phyloP scores from a whole-genome alignment of 257 asterid species.

The Penstemon davidsonii region DNA sequence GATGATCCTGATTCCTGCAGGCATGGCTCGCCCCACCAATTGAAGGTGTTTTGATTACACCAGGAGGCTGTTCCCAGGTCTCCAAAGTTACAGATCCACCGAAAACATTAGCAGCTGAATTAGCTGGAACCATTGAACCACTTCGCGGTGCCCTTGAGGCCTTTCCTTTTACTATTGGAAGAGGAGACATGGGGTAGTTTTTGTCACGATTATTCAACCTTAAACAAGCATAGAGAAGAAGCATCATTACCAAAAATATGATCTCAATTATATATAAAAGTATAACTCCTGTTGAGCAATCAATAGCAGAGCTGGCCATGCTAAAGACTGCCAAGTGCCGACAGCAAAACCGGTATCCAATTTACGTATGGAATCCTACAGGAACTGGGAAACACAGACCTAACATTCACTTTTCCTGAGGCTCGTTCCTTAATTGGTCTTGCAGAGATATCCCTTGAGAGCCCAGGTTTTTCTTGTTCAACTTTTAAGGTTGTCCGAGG shows the following conservation, averaged over 20 bases:
- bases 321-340: neutral
- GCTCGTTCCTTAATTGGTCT: conserved; percentile 73
- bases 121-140: conserved; percentile 49
- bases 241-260: too few species aligned
- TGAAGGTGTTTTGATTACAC: conserved; percentile 53
- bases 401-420: conserved; percentile 66
- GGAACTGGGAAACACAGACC: conserved; percentile 49
- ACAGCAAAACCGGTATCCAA: too few species aligned
- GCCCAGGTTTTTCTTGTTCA: conserved; percentile 70
- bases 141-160: conserved; percentile 89
- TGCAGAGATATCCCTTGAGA: conserved; percentile 62
- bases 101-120: conserved; percentile 49
- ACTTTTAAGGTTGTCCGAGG: conserved; percentile 61
- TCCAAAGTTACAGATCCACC: conserved; percentile 68
- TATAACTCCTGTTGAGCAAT: neutral
- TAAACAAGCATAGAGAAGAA: conserved; percentile 26
- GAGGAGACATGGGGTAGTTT: conserved; percentile 41
- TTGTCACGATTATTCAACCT: conserved; percentile 89
- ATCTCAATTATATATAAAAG: too few species aligned
- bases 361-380: conserved; percentile 12
- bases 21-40: conserved; percentile 65
- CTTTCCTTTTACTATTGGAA: conserved; percentile 77
- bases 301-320: conserved; percentile 19
- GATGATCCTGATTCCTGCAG: conserved; percentile 55
- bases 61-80: conserved; percentile 82